Percentiles rank a stretch among this genome's conserved stretches.
These are phyloP conservation scores for Biscogniauxia mediterranea DNA, from an alignment of 2,329 filamentous ascomycete genomes.

Conservation along the genomic window DNA sequence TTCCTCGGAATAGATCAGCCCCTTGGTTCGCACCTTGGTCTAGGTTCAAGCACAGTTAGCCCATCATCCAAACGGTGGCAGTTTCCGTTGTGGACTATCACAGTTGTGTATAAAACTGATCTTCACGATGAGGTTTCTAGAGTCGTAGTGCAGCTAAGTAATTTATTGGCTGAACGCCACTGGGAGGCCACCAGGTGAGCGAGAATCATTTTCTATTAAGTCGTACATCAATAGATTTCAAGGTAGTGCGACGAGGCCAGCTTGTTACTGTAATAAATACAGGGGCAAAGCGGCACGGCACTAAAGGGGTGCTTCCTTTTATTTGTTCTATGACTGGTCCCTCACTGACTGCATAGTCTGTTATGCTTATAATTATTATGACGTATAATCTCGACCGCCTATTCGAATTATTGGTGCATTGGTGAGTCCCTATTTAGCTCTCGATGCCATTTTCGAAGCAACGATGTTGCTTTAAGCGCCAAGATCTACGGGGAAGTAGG, in stretches of 20 bases:
- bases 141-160: too few relatives aligned
- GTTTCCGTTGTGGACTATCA: not conserved
- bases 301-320: not conserved
- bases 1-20: not conserved
- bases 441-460: not conserved
- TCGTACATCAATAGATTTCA: too few relatives aligned
- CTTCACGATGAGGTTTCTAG: not conserved
- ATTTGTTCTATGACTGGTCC: not conserved
- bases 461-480: not conserved
- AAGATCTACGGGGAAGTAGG: not conserved
- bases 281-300: too few relatives aligned
- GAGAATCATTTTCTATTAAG: too few relatives aligned
- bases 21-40: not conserved
- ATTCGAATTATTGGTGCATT: not conserved
- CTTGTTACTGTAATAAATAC: not conserved
- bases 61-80: not conserved
- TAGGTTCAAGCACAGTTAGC: not conserved
- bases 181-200: too few relatives aligned
- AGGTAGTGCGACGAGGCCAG: not conserved
- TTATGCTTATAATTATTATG: not conserved
- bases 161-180: too few relatives aligned
- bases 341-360: not conserved
- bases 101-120: not conserved
- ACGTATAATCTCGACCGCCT: not conserved
- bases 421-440: not conserved